Conservation (phyloP, 768 basidiomycete genomes). For the Boletus sp. region DNA sequence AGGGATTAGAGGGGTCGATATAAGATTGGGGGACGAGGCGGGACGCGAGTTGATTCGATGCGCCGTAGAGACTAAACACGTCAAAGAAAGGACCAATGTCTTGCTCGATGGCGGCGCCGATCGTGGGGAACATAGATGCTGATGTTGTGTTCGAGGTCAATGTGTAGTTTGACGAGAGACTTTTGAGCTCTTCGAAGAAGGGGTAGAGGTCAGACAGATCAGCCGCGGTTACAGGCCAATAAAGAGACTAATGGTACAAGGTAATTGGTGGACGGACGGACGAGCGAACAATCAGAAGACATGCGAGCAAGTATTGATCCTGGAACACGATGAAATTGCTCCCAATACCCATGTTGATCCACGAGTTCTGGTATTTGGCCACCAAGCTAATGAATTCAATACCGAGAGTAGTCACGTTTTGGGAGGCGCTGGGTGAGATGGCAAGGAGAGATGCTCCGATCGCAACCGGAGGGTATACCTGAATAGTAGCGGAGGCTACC, state of each 20-base stretch:
- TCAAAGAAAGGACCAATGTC: slow-evolving; percentile 15
- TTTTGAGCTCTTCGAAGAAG: slow-evolving; percentile 17
- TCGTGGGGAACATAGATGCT: slow-evolving; percentile 9
- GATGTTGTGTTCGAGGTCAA: slow-evolving; percentile 17
- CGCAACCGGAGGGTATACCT: slow-evolving; percentile 4
- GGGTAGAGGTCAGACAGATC: slow-evolving; percentile 8
- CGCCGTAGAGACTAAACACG: slow-evolving; percentile 6
- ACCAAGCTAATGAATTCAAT: slow-evolving; percentile 18
- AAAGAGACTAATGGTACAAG: slow-evolving; percentile 6
- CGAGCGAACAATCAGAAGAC: background rate
- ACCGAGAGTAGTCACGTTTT: slow-evolving; percentile 11
- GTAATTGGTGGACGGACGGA: background rate
- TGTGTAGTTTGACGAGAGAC: slow-evolving; percentile 11
- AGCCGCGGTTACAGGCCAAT: slow-evolving; percentile 8
- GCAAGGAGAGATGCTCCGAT: slow-evolving; percentile 14
- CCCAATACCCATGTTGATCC: slow-evolving; percentile 13
- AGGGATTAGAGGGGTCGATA: slow-evolving; percentile 8
- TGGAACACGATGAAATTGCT: background rate
- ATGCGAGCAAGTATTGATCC: slow-evolving; percentile 14
- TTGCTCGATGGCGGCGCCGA: slow-evolving; percentile 7
- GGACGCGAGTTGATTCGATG: slow-evolving; percentile 14
- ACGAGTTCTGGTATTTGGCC: slow-evolving; percentile 18
- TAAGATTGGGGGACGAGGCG: slow-evolving; percentile 18
- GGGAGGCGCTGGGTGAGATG: slow-evolving; percentile 7
- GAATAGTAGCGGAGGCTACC: slow-evolving; percentile 19